Evolutionary conservation across 495 filamentous ascomycete genomes (phyloP).

Genomic region (Barbatosphaeria neglecta): DNA sequence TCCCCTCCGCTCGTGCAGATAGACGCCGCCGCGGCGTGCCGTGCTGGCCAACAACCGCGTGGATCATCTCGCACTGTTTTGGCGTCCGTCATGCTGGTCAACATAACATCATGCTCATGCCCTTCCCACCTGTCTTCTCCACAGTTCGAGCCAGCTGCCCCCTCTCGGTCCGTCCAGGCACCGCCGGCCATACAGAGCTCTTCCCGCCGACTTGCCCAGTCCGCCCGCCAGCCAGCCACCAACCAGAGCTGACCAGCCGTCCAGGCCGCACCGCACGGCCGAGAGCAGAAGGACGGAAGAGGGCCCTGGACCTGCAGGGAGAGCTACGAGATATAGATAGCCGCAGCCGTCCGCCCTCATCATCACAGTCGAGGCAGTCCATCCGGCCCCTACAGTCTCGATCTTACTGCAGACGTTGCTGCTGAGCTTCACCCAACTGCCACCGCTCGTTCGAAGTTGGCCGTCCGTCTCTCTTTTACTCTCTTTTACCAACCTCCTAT

Average conservation of each 20-base stretch:
- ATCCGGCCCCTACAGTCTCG: conserved; percentile 21
- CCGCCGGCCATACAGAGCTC: conserved; percentile 21
- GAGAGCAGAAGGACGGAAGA: no score
- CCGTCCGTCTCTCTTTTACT: conserved; percentile 10
- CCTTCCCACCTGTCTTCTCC: conserved; percentile 22
- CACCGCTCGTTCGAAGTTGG: conserved; percentile 35
- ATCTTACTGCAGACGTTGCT: conserved; percentile 24
- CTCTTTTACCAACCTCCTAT: no score
- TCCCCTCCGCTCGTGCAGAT: conserved; percentile 23
- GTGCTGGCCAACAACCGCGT: conserved; percentile 25
- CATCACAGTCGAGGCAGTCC: conserved; percentile 21
- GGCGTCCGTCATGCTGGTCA: conserved; percentile 32
- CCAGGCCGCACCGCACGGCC: neutral
- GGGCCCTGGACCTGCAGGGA: no score
- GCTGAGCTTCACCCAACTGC: conserved; percentile 38
- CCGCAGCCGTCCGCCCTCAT: conserved; percentile 11
- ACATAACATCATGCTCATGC: conserved; percentile 32
- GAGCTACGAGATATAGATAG: conserved; percentile 28
- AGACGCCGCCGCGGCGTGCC: conserved; percentile 18
- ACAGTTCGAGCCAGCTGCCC: conserved; percentile 28
- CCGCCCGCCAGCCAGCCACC: conserved; percentile 18
- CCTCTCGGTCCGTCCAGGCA: conserved; percentile 35
- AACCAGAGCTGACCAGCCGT: neutral
- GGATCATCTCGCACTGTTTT: conserved; percentile 29
- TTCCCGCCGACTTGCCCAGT: no score